A percentile compares a stretch with the other conserved stretches of the same genome.
Evolutionary conservation across 441 rosid species (phyloP).

Genomic region (Pelargonium citronellum): DNA sequence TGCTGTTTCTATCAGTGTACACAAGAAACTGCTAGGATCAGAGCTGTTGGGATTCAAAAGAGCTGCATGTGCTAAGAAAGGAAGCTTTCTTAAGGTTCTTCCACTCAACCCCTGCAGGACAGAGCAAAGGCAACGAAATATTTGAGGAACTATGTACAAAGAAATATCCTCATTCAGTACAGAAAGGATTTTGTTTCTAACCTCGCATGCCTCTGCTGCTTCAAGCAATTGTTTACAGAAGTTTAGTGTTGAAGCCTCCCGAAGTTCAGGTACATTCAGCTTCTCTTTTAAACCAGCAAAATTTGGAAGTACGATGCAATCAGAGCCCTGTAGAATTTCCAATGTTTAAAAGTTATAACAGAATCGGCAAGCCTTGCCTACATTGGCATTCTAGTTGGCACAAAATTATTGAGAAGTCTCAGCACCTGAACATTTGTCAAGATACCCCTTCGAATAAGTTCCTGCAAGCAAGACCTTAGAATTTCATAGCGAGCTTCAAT

Average conservation of each 20-base stretch:
- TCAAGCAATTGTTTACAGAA: constrained; percentile 53
- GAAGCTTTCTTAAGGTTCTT: constrained; percentile 81
- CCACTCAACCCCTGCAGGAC: constrained; percentile 75
- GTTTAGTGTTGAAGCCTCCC: constrained; percentile 34
- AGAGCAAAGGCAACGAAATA: constrained; percentile 10
- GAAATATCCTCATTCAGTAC: not conserved
- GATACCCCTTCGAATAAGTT: constrained; percentile 68
- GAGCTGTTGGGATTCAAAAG: constrained; percentile 52
- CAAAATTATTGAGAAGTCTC: constrained; percentile 3
- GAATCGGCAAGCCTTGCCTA: not conserved
- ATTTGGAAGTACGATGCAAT: constrained; percentile 44
- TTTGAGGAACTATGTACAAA: not conserved
- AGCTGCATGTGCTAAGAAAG: constrained; percentile 76
- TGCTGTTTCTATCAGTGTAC: constrained; percentile 63
- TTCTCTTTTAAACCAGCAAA: constrained; percentile 58
- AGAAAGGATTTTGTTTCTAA: constrained; percentile 25
- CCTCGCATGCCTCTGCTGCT: constrained; percentile 87
- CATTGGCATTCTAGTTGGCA: no score
- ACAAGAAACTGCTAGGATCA: constrained; percentile 59
- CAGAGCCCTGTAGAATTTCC: constrained; percentile 42
- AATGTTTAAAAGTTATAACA: constrained; percentile 9
- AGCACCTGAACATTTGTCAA: constrained; percentile 56
- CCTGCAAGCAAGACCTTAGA: constrained; percentile 74
- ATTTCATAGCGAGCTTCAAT: constrained; percentile 89
- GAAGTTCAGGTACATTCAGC: constrained; percentile 32